Evolutionary conservation across 1,139 yeast genomes (phyloP), one percentile per base, ranked within the genome.

Genomic region (Saccharomyces pastorianus): DNA sequence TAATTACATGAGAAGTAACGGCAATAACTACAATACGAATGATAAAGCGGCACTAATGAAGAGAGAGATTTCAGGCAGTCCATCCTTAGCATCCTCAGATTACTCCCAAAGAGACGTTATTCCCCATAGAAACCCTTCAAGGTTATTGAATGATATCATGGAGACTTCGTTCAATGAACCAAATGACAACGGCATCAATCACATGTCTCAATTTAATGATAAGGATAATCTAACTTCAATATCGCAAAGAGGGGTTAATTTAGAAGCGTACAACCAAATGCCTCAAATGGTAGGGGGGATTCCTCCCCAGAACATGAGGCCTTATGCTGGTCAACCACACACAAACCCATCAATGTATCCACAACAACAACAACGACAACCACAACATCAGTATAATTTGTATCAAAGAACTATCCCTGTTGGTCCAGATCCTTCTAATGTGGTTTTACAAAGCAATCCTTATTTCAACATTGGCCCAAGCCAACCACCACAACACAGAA

Each of bases 171-270:
- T n/a, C 27, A 51, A n/a, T 31, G 56, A 9, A 13, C 49, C 20
- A 53, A 58, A 11, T 13, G 55, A 32, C 54, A 46, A 50, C 32
- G n/a, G 31, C 28, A 47, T 26, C 17, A 34, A 41, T 38, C 38
- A 31, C 11, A 29, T 23, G 51, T 23, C 20, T 46, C 47, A 14
- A 17, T 31, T 25, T 2, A 57, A 59, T 48, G 70, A 65, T 44
- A 61, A 61, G 38, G 63, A 59, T 27, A 85, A 84, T 63, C 85
- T 85, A 66, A 88, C 95, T 0, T 83, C 90, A 52, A 88, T 87
- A 4, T 84, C 93, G 9, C 95, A 87, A 70, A 73, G 95, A 64
- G 89, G 84, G 6, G 76, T 82, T 13, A 85, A 86, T 64, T 87
- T 88, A 14, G 73, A 73, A 29, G n/a, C 20, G 20, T 23, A 25